Percentiles rank a stretch among this genome's conserved stretches.
Conservation (phyloP, 352 stramenopile species). For the Phytopythium vexans region DNA sequence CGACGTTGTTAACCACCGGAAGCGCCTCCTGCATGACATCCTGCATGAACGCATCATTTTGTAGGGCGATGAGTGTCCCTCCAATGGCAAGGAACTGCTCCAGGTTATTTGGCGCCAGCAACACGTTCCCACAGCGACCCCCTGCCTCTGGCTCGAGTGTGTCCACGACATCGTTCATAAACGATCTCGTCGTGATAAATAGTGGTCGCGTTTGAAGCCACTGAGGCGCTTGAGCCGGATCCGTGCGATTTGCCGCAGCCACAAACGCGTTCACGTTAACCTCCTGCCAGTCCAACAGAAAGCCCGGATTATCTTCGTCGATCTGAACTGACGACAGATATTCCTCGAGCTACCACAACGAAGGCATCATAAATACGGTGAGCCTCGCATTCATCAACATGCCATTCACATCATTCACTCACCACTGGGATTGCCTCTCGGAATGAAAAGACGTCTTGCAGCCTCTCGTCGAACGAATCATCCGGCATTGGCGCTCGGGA, state of each 20-base stretch:
- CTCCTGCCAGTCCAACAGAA: conserved; percentile 14
- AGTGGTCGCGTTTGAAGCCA: conserved; percentile 3
- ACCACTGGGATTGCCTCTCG: conserved; percentile 19
- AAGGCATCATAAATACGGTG: neutral
- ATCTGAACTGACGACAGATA: conserved; percentile 13
- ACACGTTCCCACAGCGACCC: conserved; percentile 2
- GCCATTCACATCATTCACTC: conserved; percentile 12
- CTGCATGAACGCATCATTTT: conserved; percentile 22
- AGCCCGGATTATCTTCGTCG: conserved; percentile 13
- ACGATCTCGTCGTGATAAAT: conserved; percentile 5
- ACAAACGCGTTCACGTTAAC: conserved; percentile 13
- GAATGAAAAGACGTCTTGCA: conserved; percentile 15
- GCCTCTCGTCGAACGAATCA: conserved; percentile 18
- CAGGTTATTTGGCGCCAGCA: conserved; percentile 17
- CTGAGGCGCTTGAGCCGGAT: conserved; percentile 1
- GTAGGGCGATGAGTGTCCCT: conserved; percentile 6
- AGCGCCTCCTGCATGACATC: conserved; percentile 16
- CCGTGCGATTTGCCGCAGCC: conserved; percentile 10
- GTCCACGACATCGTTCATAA: conserved; percentile 1
- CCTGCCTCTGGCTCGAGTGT: neutral
- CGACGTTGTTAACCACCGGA: conserved; percentile 22
- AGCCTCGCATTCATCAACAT: conserved; percentile 1
- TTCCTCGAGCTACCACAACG: conserved; percentile 8
- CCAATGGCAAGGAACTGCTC: conserved; percentile 12
- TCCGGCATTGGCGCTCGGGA: conserved; percentile 12